A percentile compares a stretch with the other conserved stretches of the same genome.
These are phyloP conservation scores for Phaeosphaeriaceae sp. DNA, from an alignment of 2,329 filamentous ascomycete genomes.

Conservation along the genomic window DNA sequence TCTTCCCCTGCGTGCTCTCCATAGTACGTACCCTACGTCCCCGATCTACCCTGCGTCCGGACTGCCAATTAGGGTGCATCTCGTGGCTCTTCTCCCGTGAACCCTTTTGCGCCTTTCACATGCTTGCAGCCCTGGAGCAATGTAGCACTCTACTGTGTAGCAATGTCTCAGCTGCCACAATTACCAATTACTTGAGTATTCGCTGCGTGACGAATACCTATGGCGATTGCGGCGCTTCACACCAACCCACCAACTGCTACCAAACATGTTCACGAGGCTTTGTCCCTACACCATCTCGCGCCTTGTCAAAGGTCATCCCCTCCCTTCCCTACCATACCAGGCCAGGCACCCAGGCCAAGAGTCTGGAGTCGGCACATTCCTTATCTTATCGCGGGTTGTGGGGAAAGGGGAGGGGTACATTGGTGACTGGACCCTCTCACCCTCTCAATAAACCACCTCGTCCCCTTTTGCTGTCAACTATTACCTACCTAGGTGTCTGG, in stretches of 20 bases:
- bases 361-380: constrained; percentile 5
- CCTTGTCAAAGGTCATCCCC: constrained; percentile 23
- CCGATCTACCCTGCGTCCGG: too few relatives aligned
- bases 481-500: too few relatives aligned
- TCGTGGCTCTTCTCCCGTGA: constrained; percentile 9
- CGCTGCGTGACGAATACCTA: constrained; percentile 7
- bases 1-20: constrained; percentile 14
- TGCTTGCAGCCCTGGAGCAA: constrained; percentile 2
- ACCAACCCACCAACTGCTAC: constrained; percentile 11
- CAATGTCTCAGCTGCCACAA: constrained; percentile 8
- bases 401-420: constrained; percentile 15
- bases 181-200: too few relatives aligned
- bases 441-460: too few relatives aligned
- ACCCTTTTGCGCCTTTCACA: constrained; percentile 3
- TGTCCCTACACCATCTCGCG: constrained; percentile 33
- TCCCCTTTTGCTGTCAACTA: too few relatives aligned
- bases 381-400: constrained; percentile 37
- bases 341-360: too few relatives aligned
- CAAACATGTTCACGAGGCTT: constrained; percentile 39
- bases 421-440: too few relatives aligned
- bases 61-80: constrained; percentile 9
- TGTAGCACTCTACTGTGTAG: too few relatives aligned
- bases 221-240: constrained; percentile 7
- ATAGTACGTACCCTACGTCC: too few relatives aligned
- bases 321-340: too few relatives aligned